A percentile compares a stretch with the other conserved stretches of the same genome.
These are phyloP conservation scores for Solanum etuberosum DNA, from an alignment of 257 asterid genomes.

Conservation along the genomic window DNA sequence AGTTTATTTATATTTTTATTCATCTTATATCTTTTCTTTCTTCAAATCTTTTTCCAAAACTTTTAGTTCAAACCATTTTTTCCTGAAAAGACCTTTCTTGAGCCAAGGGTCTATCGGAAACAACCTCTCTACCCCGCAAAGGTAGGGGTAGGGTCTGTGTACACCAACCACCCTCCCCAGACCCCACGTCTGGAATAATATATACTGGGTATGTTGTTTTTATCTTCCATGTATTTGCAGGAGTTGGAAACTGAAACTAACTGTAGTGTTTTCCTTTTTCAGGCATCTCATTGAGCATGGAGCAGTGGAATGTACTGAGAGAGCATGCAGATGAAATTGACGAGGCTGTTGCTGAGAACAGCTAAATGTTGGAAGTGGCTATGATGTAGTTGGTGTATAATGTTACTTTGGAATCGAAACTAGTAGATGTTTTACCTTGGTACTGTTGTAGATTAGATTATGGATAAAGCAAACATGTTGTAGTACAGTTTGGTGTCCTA, in stretches of 20 bases:
- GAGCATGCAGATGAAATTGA: slow-evolving; percentile 76
- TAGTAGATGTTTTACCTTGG: neutral
- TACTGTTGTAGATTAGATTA: neutral
- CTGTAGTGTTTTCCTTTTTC: neutral
- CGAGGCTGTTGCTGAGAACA: slow-evolving; percentile 36
- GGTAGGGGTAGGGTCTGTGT: neutral
- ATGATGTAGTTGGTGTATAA: neutral
- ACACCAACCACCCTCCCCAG: neutral
- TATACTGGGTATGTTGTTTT: neutral
- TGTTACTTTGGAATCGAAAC: neutral
- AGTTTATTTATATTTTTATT: neutral
- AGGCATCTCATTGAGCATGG: slow-evolving; percentile 73
- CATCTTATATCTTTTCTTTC: neutral
- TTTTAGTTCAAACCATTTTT: neutral
- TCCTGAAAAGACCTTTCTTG: neutral
- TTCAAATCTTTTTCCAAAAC: neutral
- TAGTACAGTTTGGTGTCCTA: neutral
- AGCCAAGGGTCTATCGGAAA: neutral
- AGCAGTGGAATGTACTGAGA: slow-evolving; percentile 75
- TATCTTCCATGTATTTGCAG: neutral
- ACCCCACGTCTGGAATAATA: neutral
- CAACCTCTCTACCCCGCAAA: neutral
- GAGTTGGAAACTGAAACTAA: neutral
- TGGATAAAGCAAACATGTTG: neutral
- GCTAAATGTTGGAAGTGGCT: neutral